These are phyloP conservation scores for Cercospora brassicicola DNA, from an alignment of 2,329 filamentous ascomycete genomes.

Conservation along the genomic window DNA sequence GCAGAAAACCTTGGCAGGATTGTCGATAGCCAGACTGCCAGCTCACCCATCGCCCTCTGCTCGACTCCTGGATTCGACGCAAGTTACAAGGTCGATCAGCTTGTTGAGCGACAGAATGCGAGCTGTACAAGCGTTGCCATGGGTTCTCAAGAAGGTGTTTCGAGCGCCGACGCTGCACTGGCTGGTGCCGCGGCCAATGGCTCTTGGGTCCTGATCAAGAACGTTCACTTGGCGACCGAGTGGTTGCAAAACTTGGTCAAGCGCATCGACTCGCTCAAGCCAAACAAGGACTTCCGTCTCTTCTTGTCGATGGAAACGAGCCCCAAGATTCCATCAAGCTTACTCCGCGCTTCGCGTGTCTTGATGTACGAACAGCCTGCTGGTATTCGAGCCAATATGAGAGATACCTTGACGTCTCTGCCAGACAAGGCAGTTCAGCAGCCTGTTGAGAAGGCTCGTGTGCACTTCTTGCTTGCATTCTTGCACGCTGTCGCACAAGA, in stretches of 20 bases:
- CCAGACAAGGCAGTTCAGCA: conserved; percentile 62
- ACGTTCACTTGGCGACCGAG: conserved; percentile 91
- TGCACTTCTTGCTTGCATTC: conserved; percentile 91
- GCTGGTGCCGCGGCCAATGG: conserved; percentile 87
- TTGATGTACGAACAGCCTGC: conserved; percentile 98
- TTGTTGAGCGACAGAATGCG: conserved; percentile 80
- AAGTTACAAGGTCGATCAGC: conserved; percentile 95
- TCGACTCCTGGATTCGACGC: conserved; percentile 97
- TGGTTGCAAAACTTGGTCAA: conserved; percentile 98
- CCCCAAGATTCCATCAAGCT: conserved; percentile 92
- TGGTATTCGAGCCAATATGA: conserved; percentile 96
- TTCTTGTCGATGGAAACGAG: conserved; percentile 99
- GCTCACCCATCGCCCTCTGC: conserved; percentile 83
- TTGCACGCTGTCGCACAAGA: conserved; percentile 95
- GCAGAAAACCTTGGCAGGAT: conserved; percentile 83
- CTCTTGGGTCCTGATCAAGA: conserved; percentile 97
- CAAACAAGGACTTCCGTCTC: conserved; percentile 86
- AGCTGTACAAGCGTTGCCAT: conserved; percentile 97
- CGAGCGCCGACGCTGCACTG: conserved; percentile 93
- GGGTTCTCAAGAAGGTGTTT: conserved; percentile 92
- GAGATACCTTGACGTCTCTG: conserved; percentile 84
- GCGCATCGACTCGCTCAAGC: conserved; percentile 90
- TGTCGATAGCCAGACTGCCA: conserved; percentile 78
- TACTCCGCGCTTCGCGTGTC: conserved; percentile 88
- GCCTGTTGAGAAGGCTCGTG: conserved; percentile 83